These are phyloP conservation scores for Candida namnaoensis DNA, from an alignment of 805 yeast species.

Conservation along the genomic window DNA sequence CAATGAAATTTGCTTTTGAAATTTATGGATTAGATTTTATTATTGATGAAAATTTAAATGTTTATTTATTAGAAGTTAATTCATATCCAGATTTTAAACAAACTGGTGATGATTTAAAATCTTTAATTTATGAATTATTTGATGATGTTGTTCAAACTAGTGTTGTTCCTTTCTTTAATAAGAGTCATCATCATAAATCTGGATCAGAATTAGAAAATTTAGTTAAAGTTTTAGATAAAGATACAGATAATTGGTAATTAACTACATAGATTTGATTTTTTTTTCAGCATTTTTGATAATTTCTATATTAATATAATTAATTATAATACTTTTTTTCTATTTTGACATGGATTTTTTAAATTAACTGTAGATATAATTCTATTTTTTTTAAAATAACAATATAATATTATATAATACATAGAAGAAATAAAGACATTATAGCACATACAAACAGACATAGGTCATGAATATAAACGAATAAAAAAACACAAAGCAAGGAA, in stretches of 20 bases:
- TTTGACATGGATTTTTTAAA: neutral
- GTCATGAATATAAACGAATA: too few species aligned
- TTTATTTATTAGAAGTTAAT: slow-evolving; percentile 73
- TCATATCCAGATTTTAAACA: slow-evolving; percentile 96
- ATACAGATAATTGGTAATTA: slow-evolving; percentile 25
- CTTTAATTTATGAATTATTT: slow-evolving; percentile 58
- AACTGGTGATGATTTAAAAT: slow-evolving; percentile 73
- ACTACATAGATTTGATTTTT: too few species aligned
- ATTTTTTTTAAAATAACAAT: too few species aligned
- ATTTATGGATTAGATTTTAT: slow-evolving; percentile 85
- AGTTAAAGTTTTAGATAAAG: slow-evolving; percentile 30
- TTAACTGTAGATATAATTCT: too few species aligned
- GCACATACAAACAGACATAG: too few species aligned
- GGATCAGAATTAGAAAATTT: slow-evolving; percentile 16
- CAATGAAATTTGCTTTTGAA: slow-evolving; percentile 76
- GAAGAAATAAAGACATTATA: too few species aligned
- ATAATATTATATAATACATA: too few species aligned
- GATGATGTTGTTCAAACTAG: slow-evolving; percentile 40
- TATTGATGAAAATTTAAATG: slow-evolving; percentile 47
- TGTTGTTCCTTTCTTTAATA: slow-evolving; percentile 39
- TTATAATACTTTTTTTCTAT: too few species aligned
- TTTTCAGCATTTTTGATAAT: too few species aligned
- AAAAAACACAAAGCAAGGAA: too few species aligned
- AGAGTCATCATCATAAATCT: slow-evolving; percentile 3
- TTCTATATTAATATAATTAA: too few species aligned